A percentile compares a stretch with the other conserved stretches of the same genome.
Evolutionary conservation across 176 grass and related monocot genomes (phyloP).

Genomic region (Oryza officinalis): DNA sequence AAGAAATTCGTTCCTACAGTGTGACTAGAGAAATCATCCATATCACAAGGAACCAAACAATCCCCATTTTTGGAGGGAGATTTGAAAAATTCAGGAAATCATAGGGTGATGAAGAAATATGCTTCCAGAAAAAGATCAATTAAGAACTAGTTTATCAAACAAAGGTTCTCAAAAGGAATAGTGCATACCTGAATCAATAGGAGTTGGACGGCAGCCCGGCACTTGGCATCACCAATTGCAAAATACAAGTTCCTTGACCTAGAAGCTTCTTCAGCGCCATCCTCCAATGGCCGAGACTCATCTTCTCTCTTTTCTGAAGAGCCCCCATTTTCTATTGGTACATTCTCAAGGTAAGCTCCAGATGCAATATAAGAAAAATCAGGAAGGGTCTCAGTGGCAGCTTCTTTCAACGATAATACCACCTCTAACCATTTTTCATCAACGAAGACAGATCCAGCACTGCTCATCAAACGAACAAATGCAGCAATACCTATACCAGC

Average conservation of each 20-base stretch:
- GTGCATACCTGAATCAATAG: slow-evolving; percentile 87
- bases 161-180: slow-evolving; percentile 22
- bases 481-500: slow-evolving; percentile 96
- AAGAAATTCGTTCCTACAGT: slow-evolving; percentile 20
- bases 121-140: neutral
- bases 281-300: slow-evolving; percentile 51
- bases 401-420: slow-evolving; percentile 91
- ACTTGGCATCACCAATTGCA: slow-evolving; percentile 93
- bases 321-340: slow-evolving; percentile 54
- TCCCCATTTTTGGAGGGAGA: neutral
- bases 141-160: neutral
- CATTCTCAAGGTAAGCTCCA: slow-evolving; percentile 73
- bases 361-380: slow-evolving; percentile 87
- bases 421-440: slow-evolving; percentile 96
- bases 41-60: slow-evolving; percentile 6
- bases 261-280: slow-evolving; percentile 62
- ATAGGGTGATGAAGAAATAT: slow-evolving; percentile 13
- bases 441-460: slow-evolving; percentile 81
- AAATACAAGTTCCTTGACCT: slow-evolving; percentile 88
- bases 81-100: slow-evolving; percentile 23
- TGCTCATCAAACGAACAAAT: slow-evolving; percentile 99
- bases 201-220: slow-evolving; percentile 95
- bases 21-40: neutral
- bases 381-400: slow-evolving; percentile 76
- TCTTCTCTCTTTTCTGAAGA: slow-evolving; percentile 62